These are phyloP conservation scores for Zoysia matrella DNA, from an alignment of 202 grass and related monocot genomes.

Conservation along the genomic window DNA sequence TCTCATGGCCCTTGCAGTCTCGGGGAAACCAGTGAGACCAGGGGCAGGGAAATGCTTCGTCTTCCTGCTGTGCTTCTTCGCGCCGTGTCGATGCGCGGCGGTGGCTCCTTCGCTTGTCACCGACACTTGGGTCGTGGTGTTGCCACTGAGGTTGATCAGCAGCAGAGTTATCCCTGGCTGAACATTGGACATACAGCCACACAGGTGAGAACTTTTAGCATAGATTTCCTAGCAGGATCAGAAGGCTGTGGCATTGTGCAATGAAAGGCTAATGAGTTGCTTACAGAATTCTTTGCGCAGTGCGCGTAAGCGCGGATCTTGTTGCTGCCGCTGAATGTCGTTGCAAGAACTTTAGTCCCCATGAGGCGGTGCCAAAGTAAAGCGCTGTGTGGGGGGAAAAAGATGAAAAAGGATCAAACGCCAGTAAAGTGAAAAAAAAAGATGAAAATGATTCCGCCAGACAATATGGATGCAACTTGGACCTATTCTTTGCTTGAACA, in stretches of 20 bases:
- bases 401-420: background rate
- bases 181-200: conserved; percentile 36
- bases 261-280: background rate
- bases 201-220: background rate
- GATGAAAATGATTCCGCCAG: background rate
- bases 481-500: conserved; percentile 11
- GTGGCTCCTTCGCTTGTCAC: conserved; percentile 27
- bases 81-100: background rate
- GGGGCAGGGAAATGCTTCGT: conserved; percentile 23
- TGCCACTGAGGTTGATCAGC: conserved; percentile 87
- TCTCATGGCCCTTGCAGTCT: conserved; percentile 48
- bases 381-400: conserved; percentile 49
- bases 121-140: conserved; percentile 50
- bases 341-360: conserved; percentile 71
- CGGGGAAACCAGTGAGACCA: background rate
- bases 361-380: conserved; percentile 97
- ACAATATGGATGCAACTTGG: background rate
- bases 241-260: background rate
- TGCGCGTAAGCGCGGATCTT: conserved; percentile 79
- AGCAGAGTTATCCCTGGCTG: conserved; percentile 89
- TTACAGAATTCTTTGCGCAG: conserved; percentile 76
- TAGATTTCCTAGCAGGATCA: background rate
- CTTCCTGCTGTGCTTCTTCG: conserved; percentile 43
- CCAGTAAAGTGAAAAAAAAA: background rate
- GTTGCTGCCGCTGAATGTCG: conserved; percentile 65